phyloP scores from a whole-genome alignment of 2,329 filamentous ascomycete species.

The Stromatinia cepivora region DNA sequence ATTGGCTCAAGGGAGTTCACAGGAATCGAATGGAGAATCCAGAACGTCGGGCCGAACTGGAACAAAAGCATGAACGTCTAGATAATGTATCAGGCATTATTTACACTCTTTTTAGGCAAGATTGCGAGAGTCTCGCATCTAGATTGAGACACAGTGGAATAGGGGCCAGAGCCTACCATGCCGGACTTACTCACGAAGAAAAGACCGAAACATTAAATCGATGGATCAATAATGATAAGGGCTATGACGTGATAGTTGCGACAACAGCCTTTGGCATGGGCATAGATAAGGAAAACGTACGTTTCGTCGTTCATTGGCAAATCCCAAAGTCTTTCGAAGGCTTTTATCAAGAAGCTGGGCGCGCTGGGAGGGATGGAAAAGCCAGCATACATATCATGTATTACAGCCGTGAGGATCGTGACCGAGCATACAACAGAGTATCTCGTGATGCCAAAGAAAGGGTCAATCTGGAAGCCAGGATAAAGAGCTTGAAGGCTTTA shows the following conservation, averaged over 20 bases:
- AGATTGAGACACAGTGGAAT: constrained; percentile 67
- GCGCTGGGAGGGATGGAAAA: constrained; percentile 86
- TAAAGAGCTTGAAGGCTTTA: constrained; percentile 66
- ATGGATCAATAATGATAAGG: constrained; percentile 71
- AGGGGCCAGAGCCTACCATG: constrained; percentile 72
- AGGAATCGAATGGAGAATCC: constrained; percentile 62
- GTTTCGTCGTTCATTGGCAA: constrained; percentile 94
- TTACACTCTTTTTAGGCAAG: constrained; percentile 72
- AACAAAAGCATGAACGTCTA: constrained; percentile 52
- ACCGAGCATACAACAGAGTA: constrained; percentile 63
- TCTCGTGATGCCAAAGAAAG: constrained; percentile 50
- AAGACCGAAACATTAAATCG: constrained; percentile 70
- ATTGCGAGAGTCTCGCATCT: constrained; percentile 70
- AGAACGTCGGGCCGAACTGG: constrained; percentile 58
- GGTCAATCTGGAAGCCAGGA: constrained; percentile 51
- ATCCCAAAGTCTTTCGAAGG: constrained; percentile 93
- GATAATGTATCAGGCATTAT: constrained; percentile 75
- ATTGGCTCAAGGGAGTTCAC: constrained; percentile 75
- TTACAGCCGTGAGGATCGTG: constrained; percentile 83
- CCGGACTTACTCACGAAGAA: constrained; percentile 64
- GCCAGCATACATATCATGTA: constrained; percentile 86
- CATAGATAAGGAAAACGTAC: constrained; percentile 92
- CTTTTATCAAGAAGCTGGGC: constrained; percentile 93
- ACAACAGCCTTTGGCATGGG: constrained; percentile 98
- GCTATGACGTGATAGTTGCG: constrained; percentile 90